A percentile compares a stretch with the other conserved stretches of the same genome.
Conservation (phyloP, 1,284 basidiomycete species). For the Papiliotrema fonsecae region DNA sequence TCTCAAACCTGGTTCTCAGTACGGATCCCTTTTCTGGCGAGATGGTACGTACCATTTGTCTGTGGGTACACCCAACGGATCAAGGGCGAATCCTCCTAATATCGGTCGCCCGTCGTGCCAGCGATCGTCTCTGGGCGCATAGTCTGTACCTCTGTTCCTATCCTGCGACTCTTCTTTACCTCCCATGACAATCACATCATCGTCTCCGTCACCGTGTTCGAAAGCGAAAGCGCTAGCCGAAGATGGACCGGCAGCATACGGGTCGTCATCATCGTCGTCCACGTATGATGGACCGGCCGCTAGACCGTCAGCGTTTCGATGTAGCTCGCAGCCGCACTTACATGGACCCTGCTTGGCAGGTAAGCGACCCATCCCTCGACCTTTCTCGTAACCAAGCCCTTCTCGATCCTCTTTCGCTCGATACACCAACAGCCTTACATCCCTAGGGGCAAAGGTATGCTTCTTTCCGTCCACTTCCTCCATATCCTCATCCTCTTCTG, state of each 20-base stretch:
- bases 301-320: constrained; percentile 55
- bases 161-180: constrained; percentile 6
- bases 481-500: constrained; percentile 36
- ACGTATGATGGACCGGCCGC: no score
- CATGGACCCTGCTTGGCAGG: constrained; percentile 6
- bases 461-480: constrained; percentile 67
- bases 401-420: constrained; percentile 67
- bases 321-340: constrained; percentile 9
- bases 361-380: constrained; percentile 55
- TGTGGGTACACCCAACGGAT: constrained; percentile 62
- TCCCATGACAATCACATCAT: constrained; percentile 53
- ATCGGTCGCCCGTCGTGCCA: constrained; percentile 73
- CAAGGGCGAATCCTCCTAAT: constrained; percentile 68
- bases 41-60: constrained; percentile 62
- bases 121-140: constrained; percentile 24
- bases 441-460: constrained; percentile 79
- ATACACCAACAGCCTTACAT: constrained; percentile 62
- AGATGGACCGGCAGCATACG: constrained; percentile 59
- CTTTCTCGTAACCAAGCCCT: constrained; percentile 73
- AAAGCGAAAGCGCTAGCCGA: constrained; percentile 57
- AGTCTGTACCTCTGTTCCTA: constrained; percentile 9
- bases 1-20: constrained; percentile 60
- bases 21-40: neutral
- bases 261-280: constrained; percentile 82
- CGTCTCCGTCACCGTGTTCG: constrained; percentile 62